Evolutionary conservation across 192 early-diverging fungal species (phyloP).

Genomic region (Rhizoclosmatium globosum): DNA sequence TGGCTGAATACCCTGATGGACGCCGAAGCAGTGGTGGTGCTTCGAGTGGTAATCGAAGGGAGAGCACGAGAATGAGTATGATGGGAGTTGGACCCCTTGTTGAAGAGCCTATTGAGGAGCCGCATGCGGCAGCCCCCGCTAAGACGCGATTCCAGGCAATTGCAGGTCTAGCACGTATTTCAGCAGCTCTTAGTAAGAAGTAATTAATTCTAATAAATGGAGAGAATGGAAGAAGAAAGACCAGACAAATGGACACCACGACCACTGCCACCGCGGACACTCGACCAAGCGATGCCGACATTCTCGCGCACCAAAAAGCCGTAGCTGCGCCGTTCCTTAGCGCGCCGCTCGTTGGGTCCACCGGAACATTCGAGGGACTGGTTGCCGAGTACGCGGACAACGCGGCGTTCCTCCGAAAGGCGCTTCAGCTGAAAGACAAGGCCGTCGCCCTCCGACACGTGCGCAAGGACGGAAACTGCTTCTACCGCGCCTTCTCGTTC

Average conservation of each 20-base stretch:
- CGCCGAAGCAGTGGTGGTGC: background rate
- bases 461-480: conserved; percentile 65
- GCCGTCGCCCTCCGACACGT: conserved; percentile 1
- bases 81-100: too few species aligned
- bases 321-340: conserved; percentile 47
- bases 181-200: background rate
- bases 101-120: background rate
- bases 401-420: background rate
- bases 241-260: background rate
- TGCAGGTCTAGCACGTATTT: background rate
- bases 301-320: conserved; percentile 51
- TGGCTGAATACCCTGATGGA: background rate
- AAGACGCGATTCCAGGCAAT: background rate
- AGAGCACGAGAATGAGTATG: background rate
- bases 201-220: background rate
- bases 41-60: background rate
- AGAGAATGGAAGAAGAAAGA: background rate
- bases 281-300: conserved; percentile 55
- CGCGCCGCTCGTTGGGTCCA: conserved; percentile 46
- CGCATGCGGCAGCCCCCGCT: background rate
- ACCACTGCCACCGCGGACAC: background rate
- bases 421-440: background rate
- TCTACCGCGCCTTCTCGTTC: conserved; percentile 62
- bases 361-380: conserved; percentile 44
- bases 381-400: conserved; percentile 29